Base-by-base conservation (phyloP, 495 filamentous ascomycete genomes). In the Pseudevernia furfuracea region DNA sequence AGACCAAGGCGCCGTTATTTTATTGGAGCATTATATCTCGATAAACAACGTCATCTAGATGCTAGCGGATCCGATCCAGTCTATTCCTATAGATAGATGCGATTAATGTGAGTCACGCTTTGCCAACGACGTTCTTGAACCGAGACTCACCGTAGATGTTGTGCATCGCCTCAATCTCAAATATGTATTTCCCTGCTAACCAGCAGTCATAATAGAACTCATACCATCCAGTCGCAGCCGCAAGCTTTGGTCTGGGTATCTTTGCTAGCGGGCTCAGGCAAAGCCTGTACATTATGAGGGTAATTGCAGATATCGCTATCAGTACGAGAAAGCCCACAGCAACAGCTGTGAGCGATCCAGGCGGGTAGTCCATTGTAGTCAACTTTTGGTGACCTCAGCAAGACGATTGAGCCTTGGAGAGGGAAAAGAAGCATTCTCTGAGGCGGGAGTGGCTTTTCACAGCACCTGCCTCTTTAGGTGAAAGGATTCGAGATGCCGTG, bases 181-280 rank as follows among this genome's bases (percentile, higher is more conserved):
- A 77, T 3, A 71, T 73, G 58, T 75, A 79, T 48, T 61, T 70
- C 2, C 76, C 79, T 32, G 70, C 56, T 25, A 72, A 66, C 17
- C 77, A 58, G 44, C 75, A 68, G 63, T 84, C 76, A 63, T 74
- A 81, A 64, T 81, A 82, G 43, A 75, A 78, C 64, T 86, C 80
- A 62, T 84, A 83, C 64, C 70, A 75, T 39, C 66, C 46, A 0
- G 79, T 82, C 0, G 76, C 61, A 0, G 83, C 85, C 0, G 85
- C 82, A 3, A 84, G 64, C 37, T 71, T 78, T 1, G 81, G 81
- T 1, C 82, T 81, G 6, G 80, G 78, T 37, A 80, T 78, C 32
- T 66, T 71, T 8, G 76, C 68, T 8, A 82, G 64, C 1, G 81
- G 77, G 57, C 69, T 69, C 39, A 80, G 65, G 60, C 70, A 81